Percentiles rank a stretch among this genome's conserved stretches.
These are phyloP conservation scores for Omphalotus guepiniiformis DNA, from an alignment of 768 basidiomycete genomes.

Conservation along the genomic window DNA sequence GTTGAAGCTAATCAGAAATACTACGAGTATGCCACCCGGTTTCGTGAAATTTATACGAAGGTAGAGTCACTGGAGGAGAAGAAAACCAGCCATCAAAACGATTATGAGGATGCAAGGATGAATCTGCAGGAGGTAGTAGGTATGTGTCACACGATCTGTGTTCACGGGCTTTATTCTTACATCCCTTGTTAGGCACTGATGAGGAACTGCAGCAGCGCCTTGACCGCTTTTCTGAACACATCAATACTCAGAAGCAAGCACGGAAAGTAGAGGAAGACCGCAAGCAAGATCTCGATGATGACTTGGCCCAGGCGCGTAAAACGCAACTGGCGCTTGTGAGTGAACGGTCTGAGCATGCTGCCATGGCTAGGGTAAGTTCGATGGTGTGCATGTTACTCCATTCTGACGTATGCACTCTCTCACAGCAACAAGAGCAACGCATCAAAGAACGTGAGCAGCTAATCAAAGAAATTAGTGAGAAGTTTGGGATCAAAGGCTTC, in stretches of 20 bases:
- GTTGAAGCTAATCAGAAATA: constrained; percentile 72
- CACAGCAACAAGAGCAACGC: constrained; percentile 69
- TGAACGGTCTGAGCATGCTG: too few relatives aligned
- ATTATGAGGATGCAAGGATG: constrained; percentile 57
- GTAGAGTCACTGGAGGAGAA: constrained; percentile 60
- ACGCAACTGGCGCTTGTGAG: too few relatives aligned
- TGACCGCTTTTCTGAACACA: constrained; percentile 56
- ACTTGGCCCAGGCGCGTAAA: constrained; percentile 40
- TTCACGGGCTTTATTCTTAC: too few relatives aligned
- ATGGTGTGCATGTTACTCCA: too few relatives aligned
- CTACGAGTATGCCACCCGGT: constrained; percentile 78
- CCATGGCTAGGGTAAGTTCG: too few relatives aligned
- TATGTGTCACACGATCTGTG: constrained; percentile 23
- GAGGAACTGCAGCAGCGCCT: constrained; percentile 61
- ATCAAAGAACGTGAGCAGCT: constrained; percentile 67
- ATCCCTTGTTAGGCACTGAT: constrained; percentile 51
- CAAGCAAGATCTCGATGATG: constrained; percentile 60
- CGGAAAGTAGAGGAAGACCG: constrained; percentile 43
- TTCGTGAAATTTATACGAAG: constrained; percentile 78
- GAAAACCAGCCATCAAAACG: constrained; percentile 55
- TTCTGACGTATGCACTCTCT: too few relatives aligned
- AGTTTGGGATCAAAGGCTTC: constrained; percentile 71
- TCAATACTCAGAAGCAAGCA: constrained; percentile 46
- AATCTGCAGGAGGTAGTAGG: constrained; percentile 67
- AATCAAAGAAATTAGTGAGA: constrained; percentile 65